Conservation (phyloP, 2,329 filamentous ascomycete species). For the Dactylellina drechsleri region DNA sequence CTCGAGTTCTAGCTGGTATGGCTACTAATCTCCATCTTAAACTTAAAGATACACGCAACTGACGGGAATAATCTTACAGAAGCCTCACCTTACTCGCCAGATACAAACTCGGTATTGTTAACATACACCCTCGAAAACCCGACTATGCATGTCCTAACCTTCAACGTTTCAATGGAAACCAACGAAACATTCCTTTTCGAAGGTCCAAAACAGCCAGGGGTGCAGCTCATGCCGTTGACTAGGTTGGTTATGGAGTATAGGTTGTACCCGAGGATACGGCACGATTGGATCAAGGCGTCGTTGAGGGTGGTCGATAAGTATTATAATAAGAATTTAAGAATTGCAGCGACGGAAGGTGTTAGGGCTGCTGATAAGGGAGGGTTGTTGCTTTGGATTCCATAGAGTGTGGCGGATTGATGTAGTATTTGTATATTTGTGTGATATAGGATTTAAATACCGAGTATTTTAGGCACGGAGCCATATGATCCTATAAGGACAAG, state of each 20-base stretch:
- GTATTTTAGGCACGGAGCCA: too few species aligned
- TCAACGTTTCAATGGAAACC: slow-evolving; percentile 90
- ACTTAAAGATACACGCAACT: slow-evolving; percentile 60
- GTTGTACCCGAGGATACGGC: slow-evolving; percentile 72
- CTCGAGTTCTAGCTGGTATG: slow-evolving; percentile 75
- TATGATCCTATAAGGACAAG: too few species aligned
- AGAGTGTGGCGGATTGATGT: background rate
- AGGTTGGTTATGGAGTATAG: slow-evolving; percentile 78
- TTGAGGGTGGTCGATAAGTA: slow-evolving; percentile 87
- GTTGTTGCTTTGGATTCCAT: slow-evolving; percentile 71
- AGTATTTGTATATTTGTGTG: background rate
- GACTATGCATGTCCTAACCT: slow-evolving; percentile 92
- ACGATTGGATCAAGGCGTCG: slow-evolving; percentile 74
- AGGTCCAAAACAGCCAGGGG: slow-evolving; percentile 80
- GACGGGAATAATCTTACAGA: slow-evolving; percentile 11
- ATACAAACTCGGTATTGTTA: slow-evolving; percentile 60
- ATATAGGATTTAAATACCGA: background rate
- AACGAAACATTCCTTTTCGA: slow-evolving; percentile 93
- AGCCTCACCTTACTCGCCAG: slow-evolving; percentile 30
- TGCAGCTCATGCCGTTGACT: slow-evolving; percentile 85
- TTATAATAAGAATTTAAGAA: slow-evolving; percentile 87
- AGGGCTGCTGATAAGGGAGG: slow-evolving; percentile 71
- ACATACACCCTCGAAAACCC: slow-evolving; percentile 88
- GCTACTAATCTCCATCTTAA: slow-evolving; percentile 63
- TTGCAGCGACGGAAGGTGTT: slow-evolving; percentile 80